Conservation (phyloP, 129 eudicot species). For the Helianthus annuus region DNA sequence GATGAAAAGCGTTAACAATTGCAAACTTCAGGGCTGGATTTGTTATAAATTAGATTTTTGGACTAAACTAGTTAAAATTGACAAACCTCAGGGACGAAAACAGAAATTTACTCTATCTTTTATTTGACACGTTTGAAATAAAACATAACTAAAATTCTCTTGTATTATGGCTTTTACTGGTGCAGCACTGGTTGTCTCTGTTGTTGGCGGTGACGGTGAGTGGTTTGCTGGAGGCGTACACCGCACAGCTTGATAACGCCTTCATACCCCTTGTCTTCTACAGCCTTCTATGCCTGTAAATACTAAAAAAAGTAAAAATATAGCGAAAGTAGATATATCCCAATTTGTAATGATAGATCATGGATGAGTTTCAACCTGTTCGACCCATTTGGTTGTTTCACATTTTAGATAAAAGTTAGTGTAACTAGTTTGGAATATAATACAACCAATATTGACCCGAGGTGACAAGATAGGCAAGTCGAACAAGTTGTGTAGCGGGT, state of each 20-base stretch:
- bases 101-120: no score
- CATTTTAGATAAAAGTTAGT: neutral
- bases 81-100: no score
- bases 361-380: neutral
- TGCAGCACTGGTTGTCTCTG: constrained; percentile 95
- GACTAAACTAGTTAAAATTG: no score
- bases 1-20: no score
- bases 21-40: no score
- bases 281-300: constrained; percentile 85
- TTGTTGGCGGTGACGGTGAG: constrained; percentile 75
- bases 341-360: constrained; percentile 18
- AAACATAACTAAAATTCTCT: neutral
- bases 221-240: constrained; percentile 94
- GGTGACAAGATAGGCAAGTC: neutral
- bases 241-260: constrained; percentile 96
- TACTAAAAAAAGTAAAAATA: neutral
- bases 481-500: neutral
- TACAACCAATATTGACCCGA: neutral
- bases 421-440: neutral
- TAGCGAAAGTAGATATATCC: constrained; percentile 16
- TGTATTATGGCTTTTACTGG: neutral
- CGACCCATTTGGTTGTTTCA: no score
- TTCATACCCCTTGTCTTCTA: constrained; percentile 95
- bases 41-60: no score
- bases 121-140: neutral